These are phyloP conservation scores for Ganoderma sinense DNA, from an alignment of 1,284 basidiomycete species.

Conservation along the genomic window DNA sequence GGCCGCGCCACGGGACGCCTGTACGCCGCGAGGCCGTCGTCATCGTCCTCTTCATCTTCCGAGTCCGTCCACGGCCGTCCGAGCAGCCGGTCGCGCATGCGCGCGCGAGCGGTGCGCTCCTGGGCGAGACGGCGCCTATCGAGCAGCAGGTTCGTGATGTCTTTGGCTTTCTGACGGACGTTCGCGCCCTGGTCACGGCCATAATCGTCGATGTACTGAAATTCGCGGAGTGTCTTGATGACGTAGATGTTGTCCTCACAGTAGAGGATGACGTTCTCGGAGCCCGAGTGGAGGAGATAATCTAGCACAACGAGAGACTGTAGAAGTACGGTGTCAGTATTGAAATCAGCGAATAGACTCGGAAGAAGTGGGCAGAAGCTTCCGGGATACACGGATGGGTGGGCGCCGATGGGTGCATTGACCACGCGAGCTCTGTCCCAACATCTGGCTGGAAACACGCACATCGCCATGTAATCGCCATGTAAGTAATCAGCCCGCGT, in stretches of 20 bases:
- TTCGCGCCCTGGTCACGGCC: no score
- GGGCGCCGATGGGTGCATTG: no score
- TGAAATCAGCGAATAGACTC: no score
- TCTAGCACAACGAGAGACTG: constrained; percentile 94
- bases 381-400: no score
- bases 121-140: constrained; percentile 86
- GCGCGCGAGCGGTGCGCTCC: constrained; percentile 81
- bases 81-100: constrained; percentile 91
- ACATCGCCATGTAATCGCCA: no score
- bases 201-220: no score
- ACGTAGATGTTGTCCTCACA: constrained; percentile 97
- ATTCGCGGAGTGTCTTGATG: constrained; percentile 49
- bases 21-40: background rate
- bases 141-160: constrained; percentile 84
- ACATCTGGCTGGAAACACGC: no score
- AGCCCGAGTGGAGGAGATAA: constrained; percentile 94
- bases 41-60: constrained; percentile 35
- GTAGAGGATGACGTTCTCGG: constrained; percentile 96
- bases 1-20: background rate
- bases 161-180: no score
- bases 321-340: background rate
- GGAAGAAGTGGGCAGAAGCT: no score
- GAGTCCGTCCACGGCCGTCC: constrained; percentile 59
- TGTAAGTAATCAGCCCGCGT: no score
- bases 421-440: no score